phyloP scores from a whole-genome alignment of 768 basidiomycete genomes.

The Leucocoprinus leucothites region DNA sequence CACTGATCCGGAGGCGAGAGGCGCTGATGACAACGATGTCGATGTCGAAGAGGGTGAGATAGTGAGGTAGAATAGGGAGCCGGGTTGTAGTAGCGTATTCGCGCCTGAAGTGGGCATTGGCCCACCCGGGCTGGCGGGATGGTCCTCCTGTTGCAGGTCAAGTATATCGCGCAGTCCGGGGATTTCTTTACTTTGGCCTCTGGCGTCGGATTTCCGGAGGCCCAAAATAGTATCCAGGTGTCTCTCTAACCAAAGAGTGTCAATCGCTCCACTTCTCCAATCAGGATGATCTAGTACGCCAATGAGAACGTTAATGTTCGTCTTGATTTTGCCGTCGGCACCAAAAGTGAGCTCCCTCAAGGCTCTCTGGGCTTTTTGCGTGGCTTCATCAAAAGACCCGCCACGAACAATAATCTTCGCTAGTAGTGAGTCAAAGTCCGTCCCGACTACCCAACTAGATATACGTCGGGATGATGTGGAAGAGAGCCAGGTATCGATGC shows the following conservation, averaged over 20 bases:
- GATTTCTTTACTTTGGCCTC: not conserved
- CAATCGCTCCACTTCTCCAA: constrained; percentile 27
- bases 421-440: constrained; percentile 85
- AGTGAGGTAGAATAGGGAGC: constrained; percentile 31
- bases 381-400: constrained; percentile 77
- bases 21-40: too few relatives aligned
- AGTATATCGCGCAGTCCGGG: not conserved
- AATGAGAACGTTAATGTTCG: constrained; percentile 28
- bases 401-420: constrained; percentile 84
- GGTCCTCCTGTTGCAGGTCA: not conserved
- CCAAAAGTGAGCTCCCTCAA: constrained; percentile 66
- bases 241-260: constrained; percentile 36
- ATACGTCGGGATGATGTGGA: constrained; percentile 50
- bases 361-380: constrained; percentile 79
- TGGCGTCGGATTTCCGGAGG: constrained; percentile 15
- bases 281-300: constrained; percentile 29
- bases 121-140: not conserved
- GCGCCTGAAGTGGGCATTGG: not conserved
- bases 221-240: constrained; percentile 21
- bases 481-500: constrained; percentile 84
- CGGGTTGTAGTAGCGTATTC: constrained; percentile 28
- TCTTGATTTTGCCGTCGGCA: constrained; percentile 52
- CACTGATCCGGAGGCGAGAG: not conserved
- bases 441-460: constrained; percentile 36
- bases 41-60: constrained; percentile 9